Conservation (phyloP, 305 asterid species). For the Solanum hybrid region DNA sequence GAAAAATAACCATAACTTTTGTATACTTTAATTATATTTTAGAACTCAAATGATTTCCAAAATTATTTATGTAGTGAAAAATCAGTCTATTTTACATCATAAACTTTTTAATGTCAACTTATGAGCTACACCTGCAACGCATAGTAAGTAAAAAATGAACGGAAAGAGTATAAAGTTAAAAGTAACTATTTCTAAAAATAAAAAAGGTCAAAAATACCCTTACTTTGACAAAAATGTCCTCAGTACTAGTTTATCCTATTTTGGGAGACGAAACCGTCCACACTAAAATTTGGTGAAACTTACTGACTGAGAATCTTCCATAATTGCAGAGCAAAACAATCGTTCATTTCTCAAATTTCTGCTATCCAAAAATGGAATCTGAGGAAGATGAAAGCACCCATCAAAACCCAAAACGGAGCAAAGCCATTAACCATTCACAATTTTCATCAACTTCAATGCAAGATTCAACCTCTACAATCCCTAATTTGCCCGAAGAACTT, state of each 20-base stretch:
- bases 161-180: no score
- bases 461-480: background rate
- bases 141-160: no score
- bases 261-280: no score
- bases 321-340: background rate
- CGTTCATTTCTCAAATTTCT: no score
- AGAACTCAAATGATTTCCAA: background rate
- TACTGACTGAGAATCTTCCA: background rate
- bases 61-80: background rate
- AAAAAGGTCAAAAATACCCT: no score
- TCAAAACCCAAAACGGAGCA: background rate
- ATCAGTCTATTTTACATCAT: background rate
- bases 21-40: no score
- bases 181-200: no score
- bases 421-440: background rate
- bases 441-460: background rate
- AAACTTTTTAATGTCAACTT: background rate
- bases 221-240: no score
- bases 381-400: background rate
- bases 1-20: background rate
- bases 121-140: background rate
- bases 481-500: background rate
- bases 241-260: no score
- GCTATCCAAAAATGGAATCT: background rate
- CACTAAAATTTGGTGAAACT: no score